Base-by-base conservation (phyloP, 2,329 filamentous ascomycete genomes). In the Fusarium aywerte region DNA sequence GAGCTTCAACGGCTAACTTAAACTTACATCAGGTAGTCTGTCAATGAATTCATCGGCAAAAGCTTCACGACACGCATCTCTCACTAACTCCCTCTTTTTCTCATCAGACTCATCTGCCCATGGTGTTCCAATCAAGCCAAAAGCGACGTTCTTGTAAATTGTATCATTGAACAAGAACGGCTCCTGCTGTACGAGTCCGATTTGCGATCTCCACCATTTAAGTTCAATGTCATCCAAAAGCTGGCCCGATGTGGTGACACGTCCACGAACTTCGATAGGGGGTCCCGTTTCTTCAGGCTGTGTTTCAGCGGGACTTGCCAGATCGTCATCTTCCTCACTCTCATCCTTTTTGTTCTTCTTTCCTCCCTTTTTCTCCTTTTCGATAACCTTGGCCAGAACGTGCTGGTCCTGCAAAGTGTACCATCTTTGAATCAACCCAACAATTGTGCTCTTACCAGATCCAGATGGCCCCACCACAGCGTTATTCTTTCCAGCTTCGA, bases 381-480 rank as follows among this genome's bases (percentile, higher is more conserved):
- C 82, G 36, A 83, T 77, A 4, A 82, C 79, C 73, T 83, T 84
- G 15, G 80, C 81, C 27, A 87, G 82, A n/a, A 81, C 69, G 54
- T 84, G 78, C 60, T 87, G 83, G 7, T 84, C 80, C 33, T 83
- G 79, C 1, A 90, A 80, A 3, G 87, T 85, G 73, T 93, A 93
- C 89, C 90, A 93, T 31, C 90, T 81, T 73, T 93, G 88, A 4
- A 93, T 80, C 4, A 93, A 78, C 0, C 88, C 89, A 1, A 92
- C 86, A 25, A 93, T 87, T 0, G 91, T 93, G 49, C 88, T 91
- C 75, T 93, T 94, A 1, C 91, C 91, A 6, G 85, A 89, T 0
- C 91, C 91, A 4, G 89, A 91, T 1, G 89, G 86, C 0, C 91
- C 91, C 20, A 93, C 90, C 18, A 93, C 89, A 3, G 91, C 91